Evolutionary conservation across 805 yeast species (phyloP), one percentile per base, ranked within the genome.

Genomic region (Zygotorulaspora florentina): DNA sequence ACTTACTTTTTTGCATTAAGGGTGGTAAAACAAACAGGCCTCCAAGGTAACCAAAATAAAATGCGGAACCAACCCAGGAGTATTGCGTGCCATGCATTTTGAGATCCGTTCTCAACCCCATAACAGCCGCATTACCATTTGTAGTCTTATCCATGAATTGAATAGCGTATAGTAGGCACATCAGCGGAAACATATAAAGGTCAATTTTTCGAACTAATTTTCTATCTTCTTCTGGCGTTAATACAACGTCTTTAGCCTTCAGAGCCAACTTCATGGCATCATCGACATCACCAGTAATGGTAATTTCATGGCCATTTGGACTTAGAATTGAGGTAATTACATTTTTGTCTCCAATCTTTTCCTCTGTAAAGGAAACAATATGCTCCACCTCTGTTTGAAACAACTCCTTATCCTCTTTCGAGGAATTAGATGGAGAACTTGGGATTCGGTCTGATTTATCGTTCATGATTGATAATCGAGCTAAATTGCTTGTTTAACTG

Each of bases 101-200:
- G 50, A 69, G 63, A 45, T 68, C 78, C 3, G 54, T 58, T 47
- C 62, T 61, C 44, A 72, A 64, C 40, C 77, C 80, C 70, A 72
- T 65, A 35, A 77, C 70, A 11, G 79, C 68, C 2, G 79, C 76
- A 40, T 68, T 71, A 6, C 75, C 66, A 43, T 66, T 70, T 7
- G 81, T 64, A 17, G 66, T 61, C 57, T 80, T 80, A 61, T 80
- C 85, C 77, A 79, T 73, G 50, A 68, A 74, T 59, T 77, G 82
- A 16, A 71, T 53, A 13, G 74, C 66, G 59, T 75, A 73, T 12
- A 75, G 54, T 18, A 69, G 42, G 48, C 72, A 70, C 58, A 79
- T 65, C 38, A 77, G 44, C 1, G 83, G 79, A 55, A 75, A 56
- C 39, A 79, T 40, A 45, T 54, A 69, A 15, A 68, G 30, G 54